Base-by-base conservation (phyloP, 2,329 filamentous ascomycete genomes). In the Aspergillus brasiliensis region DNA sequence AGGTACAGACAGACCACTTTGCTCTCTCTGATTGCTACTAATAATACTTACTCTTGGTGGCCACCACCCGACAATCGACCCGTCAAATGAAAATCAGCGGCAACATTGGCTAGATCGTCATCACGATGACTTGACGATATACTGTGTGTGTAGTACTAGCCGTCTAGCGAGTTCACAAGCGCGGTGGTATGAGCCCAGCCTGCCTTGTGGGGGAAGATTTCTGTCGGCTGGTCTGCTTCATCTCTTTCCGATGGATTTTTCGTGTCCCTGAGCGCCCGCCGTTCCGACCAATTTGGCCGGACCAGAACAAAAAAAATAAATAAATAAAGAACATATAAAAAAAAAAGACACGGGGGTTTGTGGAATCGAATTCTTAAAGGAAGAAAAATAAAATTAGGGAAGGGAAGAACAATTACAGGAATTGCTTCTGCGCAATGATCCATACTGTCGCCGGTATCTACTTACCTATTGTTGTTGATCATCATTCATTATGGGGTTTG, bases 71-170 rank as follows among this genome's bases (percentile, higher is more conserved):
- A 61, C 31, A 54, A 53, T 59, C 51, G 49, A 57, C 54, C 58
- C 56, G 49, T 62, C 58, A 58, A 57, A 58, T 61, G 40, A 60
- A 38, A 54, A 53, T 56, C 58, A 52, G 57, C 51, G 59, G 59
- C 63, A 61, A 62, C 44, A 62, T 56, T 57, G 57, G 31, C 56
- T 56, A 51, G 57, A 60, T 52, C 60, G 47, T 37, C 55, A 46
- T 51, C 53, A 55, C 53, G 17, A 51, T 37, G 17, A 38, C n/a
- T 38, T 48, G 48, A 48, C 40, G 40, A 53, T 52, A 54, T 53
- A 48, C 52, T 19, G 38, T 46, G 28, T 19, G 38, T 46, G 28
- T 42, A 52, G 27, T 46, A 52, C 27, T 47, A 44, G 15, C 31
- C 23, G 38, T 13, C 34, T 38, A 52, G 19, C 31, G 54, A 60